These are phyloP conservation scores for Aspergillus awamori DNA, from an alignment of 2,329 filamentous ascomycete genomes.

Conservation along the genomic window DNA sequence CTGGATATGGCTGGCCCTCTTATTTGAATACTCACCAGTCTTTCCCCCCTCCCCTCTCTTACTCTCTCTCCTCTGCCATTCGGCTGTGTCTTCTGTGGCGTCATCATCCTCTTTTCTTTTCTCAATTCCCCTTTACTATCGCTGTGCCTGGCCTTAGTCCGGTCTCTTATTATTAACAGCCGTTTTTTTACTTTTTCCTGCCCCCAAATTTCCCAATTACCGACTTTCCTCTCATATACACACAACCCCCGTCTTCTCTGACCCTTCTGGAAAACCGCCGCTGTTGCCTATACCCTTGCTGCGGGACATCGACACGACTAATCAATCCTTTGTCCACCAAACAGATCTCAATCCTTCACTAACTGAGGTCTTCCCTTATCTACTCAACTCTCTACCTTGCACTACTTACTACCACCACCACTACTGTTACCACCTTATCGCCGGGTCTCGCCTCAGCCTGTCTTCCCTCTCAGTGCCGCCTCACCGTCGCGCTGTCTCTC, in stretches of 20 bases:
- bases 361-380: conserved; percentile 1
- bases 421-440: neutral
- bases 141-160: conserved; percentile 2
- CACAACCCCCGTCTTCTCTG: neutral
- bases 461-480: conserved; percentile 9
- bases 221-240: neutral
- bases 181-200: neutral
- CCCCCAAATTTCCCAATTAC: neutral
- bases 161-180: neutral
- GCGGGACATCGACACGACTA: conserved; percentile 15
- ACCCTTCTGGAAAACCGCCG: conserved; percentile 6
- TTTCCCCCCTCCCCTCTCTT: too few species aligned
- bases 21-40: conserved; percentile 9
- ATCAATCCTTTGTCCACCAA: conserved; percentile 16
- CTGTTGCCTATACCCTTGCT: conserved; percentile 6
- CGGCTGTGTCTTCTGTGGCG: neutral
- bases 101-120: conserved; percentile 11
- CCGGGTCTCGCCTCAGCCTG: neutral
- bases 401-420: neutral
- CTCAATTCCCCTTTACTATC: neutral
- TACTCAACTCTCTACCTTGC: neutral
- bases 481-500: conserved; percentile 12
- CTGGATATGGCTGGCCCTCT: neutral
- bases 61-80: neutral
- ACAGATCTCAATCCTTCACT: conserved; percentile 16